Base-by-base conservation (phyloP, 202 grass and related monocot genomes). In the Schoenoplectus triqueter region DNA sequence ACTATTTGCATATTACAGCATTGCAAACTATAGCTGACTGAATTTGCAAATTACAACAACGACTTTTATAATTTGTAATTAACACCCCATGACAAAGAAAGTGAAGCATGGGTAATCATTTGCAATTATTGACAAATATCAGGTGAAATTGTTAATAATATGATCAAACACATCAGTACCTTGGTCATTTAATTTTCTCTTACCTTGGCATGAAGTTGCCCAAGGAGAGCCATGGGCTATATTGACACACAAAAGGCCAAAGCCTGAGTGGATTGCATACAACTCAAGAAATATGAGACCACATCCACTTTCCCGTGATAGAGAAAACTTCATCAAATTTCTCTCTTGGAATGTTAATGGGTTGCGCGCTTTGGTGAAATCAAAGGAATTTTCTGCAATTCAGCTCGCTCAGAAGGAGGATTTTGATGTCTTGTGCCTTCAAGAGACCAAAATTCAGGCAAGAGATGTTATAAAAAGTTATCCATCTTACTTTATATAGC, bases 361-460 rank as follows among this genome's bases (percentile, higher is more conserved):
- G 46, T 92, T 98, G 78, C 91, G 89, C 86, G 88, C 92, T 88
- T 90, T 98, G 82, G 80, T 93, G 48, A 98, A 95, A 78, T 84
- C 86, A 56, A 93, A 92, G 89, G 84, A 69, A 52, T 95, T 90
- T 73, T 93, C 95, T 80, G 20, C 92, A 61, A 86, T 93, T 74
- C 83, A 93, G 71, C 86, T 98, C 61, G 92, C 91, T 70, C 83
- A 93, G 87, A 95, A 91, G 81, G 95, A 98, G 71, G 91, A 95
- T 84, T 98, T 98, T 89, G 95, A 98, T 87, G 86, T 98, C 31
- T 50, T 98, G 77, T 98, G 95, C 78, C 84, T 98, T 66, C 95
- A 98, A 91, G 95, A 95, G 67, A 98, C 95, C 41, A 98, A 98
- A 95, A 90, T 98, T 60, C 91, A 98, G 92, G 95, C 68, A 92